phyloP scores from a whole-genome alignment of 306 rosid species.

The Lagenaria siceraria region DNA sequence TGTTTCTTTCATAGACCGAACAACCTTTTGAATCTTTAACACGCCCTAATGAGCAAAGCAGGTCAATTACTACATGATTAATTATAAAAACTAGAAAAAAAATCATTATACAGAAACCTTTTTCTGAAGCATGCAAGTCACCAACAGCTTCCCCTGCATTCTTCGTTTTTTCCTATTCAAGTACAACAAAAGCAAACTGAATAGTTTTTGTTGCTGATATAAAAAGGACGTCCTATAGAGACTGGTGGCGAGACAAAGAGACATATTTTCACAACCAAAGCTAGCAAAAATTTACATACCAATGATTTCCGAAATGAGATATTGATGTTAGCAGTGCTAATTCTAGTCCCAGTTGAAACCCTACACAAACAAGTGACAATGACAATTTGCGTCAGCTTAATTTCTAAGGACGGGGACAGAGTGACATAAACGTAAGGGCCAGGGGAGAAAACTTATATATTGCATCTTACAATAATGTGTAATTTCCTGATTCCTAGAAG shows the following conservation, averaged over 20 bases:
- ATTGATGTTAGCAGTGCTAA: conserved; percentile 13
- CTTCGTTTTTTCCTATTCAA: neutral
- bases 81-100: neutral
- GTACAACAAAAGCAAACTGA: neutral
- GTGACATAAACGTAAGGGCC: neutral
- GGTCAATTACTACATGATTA: neutral
- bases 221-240: neutral
- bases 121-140: neutral
- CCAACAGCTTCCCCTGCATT: neutral
- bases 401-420: neutral
- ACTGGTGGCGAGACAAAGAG: neutral
- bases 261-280: neutral
- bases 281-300: conserved; percentile 26
- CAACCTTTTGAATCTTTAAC: conserved; percentile 19
- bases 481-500: neutral
- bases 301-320: conserved; percentile 39
- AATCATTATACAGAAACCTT: neutral
- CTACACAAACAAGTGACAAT: conserved; percentile 22
- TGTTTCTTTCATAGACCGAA: conserved; percentile 27
- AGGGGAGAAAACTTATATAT: neutral
- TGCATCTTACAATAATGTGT: neutral
- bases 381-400: neutral
- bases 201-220: neutral
- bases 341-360: conserved; percentile 32
- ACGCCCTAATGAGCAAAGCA: neutral